Evolutionary conservation across 208 protist genomes (phyloP), one percentile per base, ranked within the genome.

Genomic region (Tetramitus jugosus): DNA sequence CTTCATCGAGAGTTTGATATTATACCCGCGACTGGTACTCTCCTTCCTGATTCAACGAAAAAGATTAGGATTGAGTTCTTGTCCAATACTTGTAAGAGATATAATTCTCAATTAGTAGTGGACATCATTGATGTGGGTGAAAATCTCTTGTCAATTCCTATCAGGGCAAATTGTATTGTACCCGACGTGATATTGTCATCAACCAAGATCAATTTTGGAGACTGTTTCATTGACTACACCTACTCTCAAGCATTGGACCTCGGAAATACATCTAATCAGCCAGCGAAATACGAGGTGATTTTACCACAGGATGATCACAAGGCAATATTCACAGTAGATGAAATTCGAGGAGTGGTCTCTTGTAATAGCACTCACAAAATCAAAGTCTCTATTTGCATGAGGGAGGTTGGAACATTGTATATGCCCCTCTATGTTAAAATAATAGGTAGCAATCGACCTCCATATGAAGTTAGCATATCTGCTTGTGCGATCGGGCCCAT

Each of bases 81-180:
- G 26, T 90, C 93, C 10, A 87, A 88, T 79, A 88, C 80, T 13
- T 83, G 93, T 14, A 88, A 88, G 26, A 77, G 90, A 76, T 93
- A 92, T 80, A 80, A 93, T 61, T 86, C 89, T 6, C 79, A 82
- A 29, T 82, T 98, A 23, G 78, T 95, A 20, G 90, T 98, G 33
- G 92, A 97, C 80, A 88, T 98, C 26, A 91, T 90, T 29, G 91
- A 91, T 46, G 93, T 98, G 33, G 94, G 90, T 61, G 83, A 92
- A 20, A 85, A 88, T 33, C 80, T 97, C 37, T 85, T 94, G 62
- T 80, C 86, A 3, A 79, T 97, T 37, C 92, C 91, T 35, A 81
- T 98, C 10, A 86, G 84, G 69, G 92, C 92, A 17, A 77, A 80
- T 4, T 94, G 91, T 81, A 75, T 94, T 53, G 89, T 95, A 33